phyloP scores from a whole-genome alignment of 495 filamentous ascomycete genomes.

The Penicillium cataractarum region DNA sequence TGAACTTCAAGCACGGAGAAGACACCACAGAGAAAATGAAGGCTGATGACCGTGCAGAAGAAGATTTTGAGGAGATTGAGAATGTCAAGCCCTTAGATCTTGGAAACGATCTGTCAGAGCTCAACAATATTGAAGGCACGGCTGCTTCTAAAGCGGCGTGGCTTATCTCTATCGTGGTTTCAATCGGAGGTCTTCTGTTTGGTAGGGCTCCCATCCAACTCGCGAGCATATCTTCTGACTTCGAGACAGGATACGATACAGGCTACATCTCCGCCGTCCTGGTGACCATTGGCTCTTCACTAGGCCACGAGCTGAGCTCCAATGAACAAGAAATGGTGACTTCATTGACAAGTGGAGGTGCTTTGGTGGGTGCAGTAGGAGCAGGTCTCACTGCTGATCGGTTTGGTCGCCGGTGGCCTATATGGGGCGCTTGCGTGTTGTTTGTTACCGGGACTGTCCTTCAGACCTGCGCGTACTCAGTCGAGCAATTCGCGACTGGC shows the following conservation, averaged over 20 bases:
- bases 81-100: slow-evolving; percentile 7
- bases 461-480: slow-evolving; percentile 48
- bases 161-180: slow-evolving; percentile 24
- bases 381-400: slow-evolving; percentile 54
- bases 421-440: slow-evolving; percentile 51
- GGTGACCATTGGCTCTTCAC: slow-evolving; percentile 16
- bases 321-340: slow-evolving; percentile 28
- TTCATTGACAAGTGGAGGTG: slow-evolving; percentile 24
- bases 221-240: background rate
- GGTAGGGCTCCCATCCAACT: background rate
- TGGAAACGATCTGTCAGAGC: slow-evolving; percentile 6
- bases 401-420: slow-evolving; percentile 51
- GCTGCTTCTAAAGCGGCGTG: slow-evolving; percentile 23
- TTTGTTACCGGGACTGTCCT: slow-evolving; percentile 48
- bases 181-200: slow-evolving; percentile 23
- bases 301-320: slow-evolving; percentile 20
- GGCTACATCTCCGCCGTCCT: slow-evolving; percentile 26
- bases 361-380: slow-evolving; percentile 47
- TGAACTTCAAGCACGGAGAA: slow-evolving; percentile 4
- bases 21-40: background rate
- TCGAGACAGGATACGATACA: slow-evolving; percentile 22
- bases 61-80: slow-evolving; percentile 20
- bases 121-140: slow-evolving; percentile 22
- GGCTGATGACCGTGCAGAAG: background rate
- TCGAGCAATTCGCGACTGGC: slow-evolving; percentile 54